phyloP scores from a whole-genome alignment of 164 flowering plant genomes.

The Macadamia integrifolia region DNA sequence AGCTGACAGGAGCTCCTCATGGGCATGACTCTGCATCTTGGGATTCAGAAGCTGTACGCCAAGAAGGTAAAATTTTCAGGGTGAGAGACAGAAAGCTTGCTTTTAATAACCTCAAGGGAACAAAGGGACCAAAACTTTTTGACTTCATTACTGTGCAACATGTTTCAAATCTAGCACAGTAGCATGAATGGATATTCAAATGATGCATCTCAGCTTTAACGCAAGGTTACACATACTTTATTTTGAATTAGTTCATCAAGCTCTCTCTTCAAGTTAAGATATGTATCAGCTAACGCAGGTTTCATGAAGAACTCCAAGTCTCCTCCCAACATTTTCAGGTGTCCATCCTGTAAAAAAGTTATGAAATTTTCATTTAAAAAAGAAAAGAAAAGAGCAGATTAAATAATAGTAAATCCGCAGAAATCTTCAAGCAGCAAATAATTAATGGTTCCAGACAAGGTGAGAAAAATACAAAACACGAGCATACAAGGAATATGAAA shows the following conservation, averaged over 20 bases:
- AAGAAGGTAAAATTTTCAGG: neutral
- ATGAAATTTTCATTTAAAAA: neutral
- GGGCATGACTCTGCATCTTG: constrained; percentile 36
- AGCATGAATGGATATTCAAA: neutral
- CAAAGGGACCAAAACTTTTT: neutral
- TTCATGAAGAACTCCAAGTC: constrained; percentile 88
- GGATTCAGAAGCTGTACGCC: constrained; percentile 61
- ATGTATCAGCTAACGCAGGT: constrained; percentile 57
- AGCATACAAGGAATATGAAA: neutral
- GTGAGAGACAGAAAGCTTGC: neutral
- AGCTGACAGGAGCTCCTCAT: constrained; percentile 67
- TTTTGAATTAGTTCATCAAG: constrained; percentile 70
- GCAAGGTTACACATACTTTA: constrained; percentile 46
- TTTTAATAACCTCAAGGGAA: neutral
- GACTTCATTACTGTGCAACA: neutral
- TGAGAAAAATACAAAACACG: no score
- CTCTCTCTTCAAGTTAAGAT: constrained; percentile 49
- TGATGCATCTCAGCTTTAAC: neutral
- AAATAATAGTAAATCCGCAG: neutral
- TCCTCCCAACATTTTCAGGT: constrained; percentile 86
- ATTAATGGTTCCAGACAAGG: neutral
- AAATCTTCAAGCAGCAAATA: neutral
- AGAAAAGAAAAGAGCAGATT: neutral
- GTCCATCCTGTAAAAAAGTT: constrained; percentile 65
- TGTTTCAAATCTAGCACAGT: neutral